Percentiles rank a stretch among this genome's conserved stretches.
Conservation (phyloP, 2,329 filamentous ascomycete species). For the Paraphaeosphaeria minitans region DNA sequence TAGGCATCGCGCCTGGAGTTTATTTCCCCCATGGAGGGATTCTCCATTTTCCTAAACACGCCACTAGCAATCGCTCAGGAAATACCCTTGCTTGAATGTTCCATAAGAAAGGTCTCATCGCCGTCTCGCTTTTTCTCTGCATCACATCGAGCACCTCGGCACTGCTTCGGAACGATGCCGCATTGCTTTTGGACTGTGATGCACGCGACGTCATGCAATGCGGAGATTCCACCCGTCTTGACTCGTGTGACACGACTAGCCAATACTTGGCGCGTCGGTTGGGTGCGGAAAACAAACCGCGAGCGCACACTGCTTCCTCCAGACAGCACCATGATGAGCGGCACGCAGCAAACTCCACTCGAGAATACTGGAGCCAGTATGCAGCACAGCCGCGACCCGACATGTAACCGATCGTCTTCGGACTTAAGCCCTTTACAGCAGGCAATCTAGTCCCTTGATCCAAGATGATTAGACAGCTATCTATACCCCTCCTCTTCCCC, state of each 20-base stretch:
- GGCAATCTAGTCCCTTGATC: constrained; percentile 11
- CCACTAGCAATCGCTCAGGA: neutral
- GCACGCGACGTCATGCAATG: constrained; percentile 11
- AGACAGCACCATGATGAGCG: neutral
- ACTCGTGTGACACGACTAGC: constrained; percentile 18
- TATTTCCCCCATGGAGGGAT: neutral
- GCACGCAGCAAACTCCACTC: neutral
- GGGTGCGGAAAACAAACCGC: constrained; percentile 36
- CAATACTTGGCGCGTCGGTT: constrained; percentile 8
- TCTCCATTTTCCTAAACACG: neutral
- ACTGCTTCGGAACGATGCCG: constrained; percentile 2
- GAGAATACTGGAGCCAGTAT: neutral
- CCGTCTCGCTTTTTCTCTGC: neutral
- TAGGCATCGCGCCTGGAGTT: neutral
- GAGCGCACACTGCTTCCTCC: constrained; percentile 20
- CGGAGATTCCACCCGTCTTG: constrained; percentile 12
- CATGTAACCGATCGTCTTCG: constrained; percentile 6
- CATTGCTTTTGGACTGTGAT: neutral
- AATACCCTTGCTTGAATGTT: neutral
- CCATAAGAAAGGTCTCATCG: neutral
- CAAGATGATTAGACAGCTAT: constrained; percentile 9
- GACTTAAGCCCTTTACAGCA: constrained; percentile 16
- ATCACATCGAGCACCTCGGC: neutral
- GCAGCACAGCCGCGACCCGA: constrained; percentile 12
- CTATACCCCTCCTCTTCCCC: constrained; percentile 25